Base-by-base conservation (phyloP, 2,329 filamentous ascomycete genomes). In the Fusarium sp. region DNA sequence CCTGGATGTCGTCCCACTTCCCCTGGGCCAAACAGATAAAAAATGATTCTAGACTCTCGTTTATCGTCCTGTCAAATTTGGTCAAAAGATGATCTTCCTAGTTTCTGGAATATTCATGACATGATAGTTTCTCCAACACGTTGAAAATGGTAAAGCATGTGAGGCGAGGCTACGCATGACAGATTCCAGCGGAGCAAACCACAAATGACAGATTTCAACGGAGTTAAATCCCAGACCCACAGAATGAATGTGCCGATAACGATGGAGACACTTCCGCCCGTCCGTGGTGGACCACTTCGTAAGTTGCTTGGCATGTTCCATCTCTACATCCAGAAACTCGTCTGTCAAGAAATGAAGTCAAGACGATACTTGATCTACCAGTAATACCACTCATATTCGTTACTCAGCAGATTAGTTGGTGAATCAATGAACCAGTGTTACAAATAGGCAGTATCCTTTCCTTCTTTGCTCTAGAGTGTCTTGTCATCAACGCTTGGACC, bases 21-120 rank as follows among this genome's bases (percentile, higher is more conserved):
- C 52, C 59, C 59, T 62, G 33, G 52, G 46, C 36, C 27, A n/a
- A 22, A 20, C 8, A 35, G 13, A 18, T 12, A 29, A 10, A 31
- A 14, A 13, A 47, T 17, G 36, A 59, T 31, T 60, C 57, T 61
- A 61, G 57, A 44, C 31, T 44, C 29, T 60, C 57, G 49, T 39
- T 18, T 36, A 55, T 60, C 47, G 47, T 29, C 49, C 31, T 61
- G 38, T 29, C 47, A 42, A 55, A 31, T 54, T 52, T 58, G 33
- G 11, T 33, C 9, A 36, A 38, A 17, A 27, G 33, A 39, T 27
- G 44, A 33, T 36, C 42, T 52, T 49, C 33, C 27, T 12, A 14
- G 14, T 27, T 53, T 53, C 22, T 22, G 25, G 50, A 54, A 22
- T 54, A 41, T 22, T 7, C 31, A 54, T 54, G 36, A 41, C 50